A percentile compares a stretch with the other conserved stretches of the same genome.
Evolutionary conservation across 2,329 filamentous ascomycete species (phyloP).

Genomic region (Thermomyces lanuginosus): DNA sequence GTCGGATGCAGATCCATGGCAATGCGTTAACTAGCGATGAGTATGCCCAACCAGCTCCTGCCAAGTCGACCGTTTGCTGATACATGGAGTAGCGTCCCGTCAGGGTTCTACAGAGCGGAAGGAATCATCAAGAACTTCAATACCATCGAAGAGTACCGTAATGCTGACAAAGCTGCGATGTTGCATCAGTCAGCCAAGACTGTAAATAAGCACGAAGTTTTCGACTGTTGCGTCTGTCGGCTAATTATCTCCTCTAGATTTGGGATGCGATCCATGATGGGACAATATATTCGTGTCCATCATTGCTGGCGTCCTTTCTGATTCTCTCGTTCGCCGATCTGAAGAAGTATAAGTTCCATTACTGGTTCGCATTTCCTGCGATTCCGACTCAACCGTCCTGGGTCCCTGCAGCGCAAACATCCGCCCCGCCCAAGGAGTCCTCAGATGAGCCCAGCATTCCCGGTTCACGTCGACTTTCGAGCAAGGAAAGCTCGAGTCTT

Average conservation of each 20-base stretch:
- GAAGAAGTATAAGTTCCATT: constrained; percentile 95
- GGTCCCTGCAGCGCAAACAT: constrained; percentile 36
- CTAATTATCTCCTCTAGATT: constrained; percentile 40
- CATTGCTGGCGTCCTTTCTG: constrained; percentile 73
- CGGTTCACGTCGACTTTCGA: constrained; percentile 33
- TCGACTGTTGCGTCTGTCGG: neutral
- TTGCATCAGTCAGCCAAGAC: constrained; percentile 64
- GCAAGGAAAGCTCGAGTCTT: constrained; percentile 58
- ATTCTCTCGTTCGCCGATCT: constrained; percentile 87
- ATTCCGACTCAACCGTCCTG: constrained; percentile 77
- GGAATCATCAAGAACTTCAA: constrained; percentile 94
- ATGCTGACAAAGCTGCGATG: constrained; percentile 61
- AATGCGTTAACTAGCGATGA: constrained; percentile 69
- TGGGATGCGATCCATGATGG: constrained; percentile 97
- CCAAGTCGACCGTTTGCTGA: constrained; percentile 8
- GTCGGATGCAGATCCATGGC: constrained; percentile 77
- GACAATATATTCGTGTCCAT: constrained; percentile 88
- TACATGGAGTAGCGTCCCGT: constrained; percentile 40
- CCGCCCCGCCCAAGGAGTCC: constrained; percentile 6
- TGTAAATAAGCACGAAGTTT: constrained; percentile 31
- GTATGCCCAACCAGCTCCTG: constrained; percentile 37
- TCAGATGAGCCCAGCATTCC: constrained; percentile 10
- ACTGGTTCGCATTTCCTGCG: constrained; percentile 93
- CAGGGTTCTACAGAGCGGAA: constrained; percentile 63
- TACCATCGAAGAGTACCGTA: constrained; percentile 83